Evolutionary conservation across 495 filamentous ascomycete species (phyloP).

Genomic region (Hypoxylon trugodes): DNA sequence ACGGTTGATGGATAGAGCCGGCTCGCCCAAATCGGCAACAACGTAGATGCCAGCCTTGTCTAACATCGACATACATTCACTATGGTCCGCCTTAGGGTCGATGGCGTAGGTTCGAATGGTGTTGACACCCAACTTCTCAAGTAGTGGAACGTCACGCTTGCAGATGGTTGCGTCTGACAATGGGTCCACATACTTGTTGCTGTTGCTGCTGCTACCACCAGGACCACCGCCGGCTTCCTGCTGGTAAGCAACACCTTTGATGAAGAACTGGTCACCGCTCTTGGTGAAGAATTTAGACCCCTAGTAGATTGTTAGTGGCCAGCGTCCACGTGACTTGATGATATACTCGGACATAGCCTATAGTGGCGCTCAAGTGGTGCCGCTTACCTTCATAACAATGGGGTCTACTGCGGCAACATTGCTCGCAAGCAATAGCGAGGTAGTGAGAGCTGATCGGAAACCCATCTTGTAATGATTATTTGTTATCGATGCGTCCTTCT

Average conservation of each 20-base stretch:
- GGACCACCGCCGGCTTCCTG: conserved; percentile 58
- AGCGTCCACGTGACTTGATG: background rate
- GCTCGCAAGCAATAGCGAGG: conserved; percentile 56
- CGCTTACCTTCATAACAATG: conserved; percentile 71
- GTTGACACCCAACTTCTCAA: conserved; percentile 82
- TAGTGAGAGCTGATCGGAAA: conserved; percentile 52
- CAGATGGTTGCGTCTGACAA: conserved; percentile 75
- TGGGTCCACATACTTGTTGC: conserved; percentile 66
- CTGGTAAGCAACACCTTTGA: conserved; percentile 92
- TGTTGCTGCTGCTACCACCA: conserved; percentile 47
- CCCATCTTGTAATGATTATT: conserved; percentile 47
- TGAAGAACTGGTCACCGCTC: conserved; percentile 80
- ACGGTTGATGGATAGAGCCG: conserved; percentile 82
- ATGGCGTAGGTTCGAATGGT: conserved; percentile 93
- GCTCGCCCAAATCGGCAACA: conserved; percentile 85
- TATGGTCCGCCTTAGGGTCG: conserved; percentile 80
- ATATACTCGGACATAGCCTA: too few relatives aligned
- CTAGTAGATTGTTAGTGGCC: conserved; percentile 34
- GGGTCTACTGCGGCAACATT: conserved; percentile 68
- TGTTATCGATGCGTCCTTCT: conserved; percentile 18
- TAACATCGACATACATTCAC: conserved; percentile 83
- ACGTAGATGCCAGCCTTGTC: conserved; percentile 92
- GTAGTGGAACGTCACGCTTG: conserved; percentile 82
- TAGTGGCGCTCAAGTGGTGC: too few relatives aligned
- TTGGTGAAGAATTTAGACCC: conserved; percentile 71